These are phyloP conservation scores for Fraxinus platypoda DNA, from an alignment of 305 asterid genomes.

Conservation along the genomic window DNA sequence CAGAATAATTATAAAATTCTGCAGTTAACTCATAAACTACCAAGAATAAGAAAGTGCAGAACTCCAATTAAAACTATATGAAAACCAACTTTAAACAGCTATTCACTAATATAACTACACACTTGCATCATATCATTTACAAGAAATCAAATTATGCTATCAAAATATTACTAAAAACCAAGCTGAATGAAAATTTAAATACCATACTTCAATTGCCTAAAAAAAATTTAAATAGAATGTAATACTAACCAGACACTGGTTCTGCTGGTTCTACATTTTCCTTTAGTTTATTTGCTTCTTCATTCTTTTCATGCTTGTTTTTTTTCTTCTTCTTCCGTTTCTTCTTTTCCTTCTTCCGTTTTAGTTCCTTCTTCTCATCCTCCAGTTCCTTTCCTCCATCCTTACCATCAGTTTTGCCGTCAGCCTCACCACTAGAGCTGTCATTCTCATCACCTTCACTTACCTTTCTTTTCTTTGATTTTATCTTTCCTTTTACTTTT, in stretches of 20 bases:
- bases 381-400: constrained; percentile 31
- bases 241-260: constrained; percentile 46
- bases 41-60: background rate
- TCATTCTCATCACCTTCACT: constrained; percentile 34
- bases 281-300: constrained; percentile 28
- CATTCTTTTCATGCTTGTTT: constrained; percentile 27
- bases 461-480: constrained; percentile 44
- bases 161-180: constrained; percentile 12
- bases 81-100: background rate
- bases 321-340: constrained; percentile 38
- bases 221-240: constrained; percentile 7
- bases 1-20: background rate
- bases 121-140: background rate
- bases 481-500: constrained; percentile 30
- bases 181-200: background rate
- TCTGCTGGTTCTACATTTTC: constrained; percentile 34
- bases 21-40: background rate
- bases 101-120: background rate
- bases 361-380: constrained; percentile 26
- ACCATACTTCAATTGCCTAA: background rate
- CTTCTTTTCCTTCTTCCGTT: constrained; percentile 42
- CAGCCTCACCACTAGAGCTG: constrained; percentile 32
- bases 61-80: constrained; percentile 16
- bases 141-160: background rate
- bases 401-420: constrained; percentile 28